Percentiles rank a stretch among this genome's conserved stretches.
Evolutionary conservation across 768 basidiomycete species (phyloP).

Genomic region (Tulasnella calospora): DNA sequence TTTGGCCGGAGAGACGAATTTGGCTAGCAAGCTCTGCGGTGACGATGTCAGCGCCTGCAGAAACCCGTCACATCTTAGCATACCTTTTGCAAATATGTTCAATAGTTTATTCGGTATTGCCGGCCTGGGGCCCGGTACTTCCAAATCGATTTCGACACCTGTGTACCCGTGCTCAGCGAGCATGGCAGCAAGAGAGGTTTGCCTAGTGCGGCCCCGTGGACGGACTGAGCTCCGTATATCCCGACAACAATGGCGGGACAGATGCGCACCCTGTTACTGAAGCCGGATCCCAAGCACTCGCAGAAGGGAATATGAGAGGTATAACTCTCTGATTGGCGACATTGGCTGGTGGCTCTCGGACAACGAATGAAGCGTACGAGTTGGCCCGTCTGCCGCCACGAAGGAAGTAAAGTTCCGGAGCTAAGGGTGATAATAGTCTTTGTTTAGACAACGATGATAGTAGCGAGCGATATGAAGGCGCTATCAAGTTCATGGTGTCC

Average conservation of each 20-base stretch:
- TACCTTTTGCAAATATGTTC: not conserved
- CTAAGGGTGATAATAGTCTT: not conserved
- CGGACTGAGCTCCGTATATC: not conserved
- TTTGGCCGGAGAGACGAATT: constrained; percentile 7
- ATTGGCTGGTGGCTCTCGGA: not conserved
- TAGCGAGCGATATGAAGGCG: not conserved
- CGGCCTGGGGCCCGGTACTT: not conserved
- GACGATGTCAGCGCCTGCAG: not conserved
- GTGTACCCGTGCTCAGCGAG: not conserved
- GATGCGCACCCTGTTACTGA: not conserved
- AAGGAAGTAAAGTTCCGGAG: not conserved
- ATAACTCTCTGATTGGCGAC: constrained; percentile 7
- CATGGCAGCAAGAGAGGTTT: constrained; percentile 7
- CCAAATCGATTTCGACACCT: constrained; percentile 2
- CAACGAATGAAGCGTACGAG: not conserved
- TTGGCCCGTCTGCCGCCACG: not conserved
- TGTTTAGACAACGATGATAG: not conserved
- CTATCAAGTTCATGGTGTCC: not conserved
- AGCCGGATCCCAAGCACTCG: not conserved
- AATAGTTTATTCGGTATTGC: not conserved
- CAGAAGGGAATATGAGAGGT: not conserved
- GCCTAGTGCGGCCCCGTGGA: not conserved
- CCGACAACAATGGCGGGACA: not conserved
- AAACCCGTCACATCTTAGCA: not conserved
- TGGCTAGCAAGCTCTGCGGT: constrained; percentile 1